A percentile compares a stretch with the other conserved stretches of the same genome.
These are phyloP conservation scores for Ophiostoma sp. DNA, from an alignment of 2,329 filamentous ascomycete genomes.

Conservation along the genomic window DNA sequence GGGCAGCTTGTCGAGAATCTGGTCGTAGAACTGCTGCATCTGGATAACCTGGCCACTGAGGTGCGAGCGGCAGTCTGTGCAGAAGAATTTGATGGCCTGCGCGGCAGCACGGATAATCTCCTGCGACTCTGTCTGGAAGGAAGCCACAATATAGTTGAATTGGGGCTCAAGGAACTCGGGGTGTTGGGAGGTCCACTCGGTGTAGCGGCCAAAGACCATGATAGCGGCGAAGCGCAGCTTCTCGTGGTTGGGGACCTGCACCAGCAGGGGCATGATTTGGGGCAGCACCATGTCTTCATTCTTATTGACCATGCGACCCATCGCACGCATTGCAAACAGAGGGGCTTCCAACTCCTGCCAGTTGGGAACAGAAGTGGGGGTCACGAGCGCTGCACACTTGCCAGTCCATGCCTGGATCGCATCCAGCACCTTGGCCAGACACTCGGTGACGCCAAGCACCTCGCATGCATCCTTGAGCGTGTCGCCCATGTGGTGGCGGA, in stretches of 20 bases:
- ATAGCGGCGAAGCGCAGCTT: slow-evolving; percentile 98
- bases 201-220: slow-evolving; percentile 94
- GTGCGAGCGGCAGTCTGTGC: slow-evolving; percentile 84
- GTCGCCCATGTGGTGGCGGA: slow-evolving; percentile 95
- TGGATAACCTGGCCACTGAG: slow-evolving; percentile 78
- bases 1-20: slow-evolving; percentile 79
- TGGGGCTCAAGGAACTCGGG: slow-evolving; percentile 88
- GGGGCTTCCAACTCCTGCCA: slow-evolving; percentile 97
- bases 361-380: slow-evolving; percentile 70
- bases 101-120: slow-evolving; percentile 90
- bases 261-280: slow-evolving; percentile 86
- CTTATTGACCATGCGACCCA: slow-evolving; percentile 91
- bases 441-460: slow-evolving; percentile 89
- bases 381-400: slow-evolving; percentile 71
- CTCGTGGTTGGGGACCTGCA: slow-evolving; percentile 91
- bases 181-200: slow-evolving; percentile 94
- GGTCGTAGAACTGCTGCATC: slow-evolving; percentile 87
- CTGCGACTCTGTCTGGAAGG: slow-evolving; percentile 80
- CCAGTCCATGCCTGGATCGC: slow-evolving; percentile 85
- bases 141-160: slow-evolving; percentile 90
- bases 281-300: slow-evolving; percentile 84
- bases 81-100: slow-evolving; percentile 94
- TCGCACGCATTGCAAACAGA: slow-evolving; percentile 88
- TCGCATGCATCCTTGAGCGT: slow-evolving; percentile 96
- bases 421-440: slow-evolving; percentile 79